phyloP scores from a whole-genome alignment of 2,329 filamentous ascomycete genomes.

The Nectriaceae sp. region DNA sequence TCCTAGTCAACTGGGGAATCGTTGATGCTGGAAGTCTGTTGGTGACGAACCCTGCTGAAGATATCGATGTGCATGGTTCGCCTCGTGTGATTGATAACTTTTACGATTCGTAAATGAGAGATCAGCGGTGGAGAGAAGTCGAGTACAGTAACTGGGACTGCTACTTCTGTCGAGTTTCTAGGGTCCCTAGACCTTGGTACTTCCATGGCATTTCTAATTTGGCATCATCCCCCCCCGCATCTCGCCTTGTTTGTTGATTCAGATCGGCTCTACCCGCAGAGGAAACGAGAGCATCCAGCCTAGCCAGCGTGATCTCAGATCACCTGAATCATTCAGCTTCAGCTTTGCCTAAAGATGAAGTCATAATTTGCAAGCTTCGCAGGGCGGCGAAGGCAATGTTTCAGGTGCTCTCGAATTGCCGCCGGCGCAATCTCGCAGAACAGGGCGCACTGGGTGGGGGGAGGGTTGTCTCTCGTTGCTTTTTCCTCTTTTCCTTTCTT shows the following conservation, averaged over 20 bases:
- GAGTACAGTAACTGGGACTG: not conserved
- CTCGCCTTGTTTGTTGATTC: not conserved
- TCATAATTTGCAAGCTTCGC: too few species aligned
- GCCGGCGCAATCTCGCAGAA: not conserved
- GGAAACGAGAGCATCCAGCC: not conserved
- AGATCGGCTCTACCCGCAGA: not conserved
- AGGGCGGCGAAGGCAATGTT: not conserved
- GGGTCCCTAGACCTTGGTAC: not conserved
- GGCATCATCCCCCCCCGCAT: not conserved
- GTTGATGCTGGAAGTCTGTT: not conserved
- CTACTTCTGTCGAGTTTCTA: not conserved
- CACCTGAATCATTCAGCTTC: not conserved
- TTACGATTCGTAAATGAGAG: not conserved
- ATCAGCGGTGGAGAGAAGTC: not conserved
- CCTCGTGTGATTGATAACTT: constrained; percentile 1
- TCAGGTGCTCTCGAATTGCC: not conserved
- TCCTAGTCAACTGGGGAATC: not conserved
- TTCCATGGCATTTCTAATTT: not conserved
- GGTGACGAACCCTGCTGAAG: not conserved
- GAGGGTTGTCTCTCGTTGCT: not conserved
- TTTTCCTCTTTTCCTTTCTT: not conserved
- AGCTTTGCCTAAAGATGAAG: not conserved
- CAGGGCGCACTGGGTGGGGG: not conserved
- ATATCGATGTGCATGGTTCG: not conserved
- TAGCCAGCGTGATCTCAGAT: not conserved